These are phyloP conservation scores for Plasmopara halstedii DNA, from an alignment of 352 stramenopile genomes.

Conservation along the genomic window DNA sequence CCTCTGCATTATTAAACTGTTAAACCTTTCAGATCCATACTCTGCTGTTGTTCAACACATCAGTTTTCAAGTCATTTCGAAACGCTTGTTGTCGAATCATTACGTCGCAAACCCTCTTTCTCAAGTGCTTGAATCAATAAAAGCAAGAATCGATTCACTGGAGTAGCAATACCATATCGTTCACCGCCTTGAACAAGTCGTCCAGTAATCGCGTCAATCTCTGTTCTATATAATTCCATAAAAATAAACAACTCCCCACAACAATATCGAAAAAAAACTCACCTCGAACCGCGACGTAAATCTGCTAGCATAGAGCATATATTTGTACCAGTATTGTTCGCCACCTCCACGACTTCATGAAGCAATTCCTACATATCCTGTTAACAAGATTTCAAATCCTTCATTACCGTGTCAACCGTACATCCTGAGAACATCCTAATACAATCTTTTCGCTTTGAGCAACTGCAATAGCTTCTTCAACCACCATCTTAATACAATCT, in stretches of 20 bases:
- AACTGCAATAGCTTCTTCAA: constrained; percentile 48
- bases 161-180: constrained; percentile 44
- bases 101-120: constrained; percentile 11
- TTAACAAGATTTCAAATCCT: background rate
- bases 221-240: constrained; percentile 29
- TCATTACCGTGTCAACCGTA: background rate
- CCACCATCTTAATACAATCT: constrained; percentile 37
- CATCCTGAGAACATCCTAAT: constrained; percentile 27
- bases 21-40: no score
- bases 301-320: constrained; percentile 73
- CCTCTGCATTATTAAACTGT: no score
- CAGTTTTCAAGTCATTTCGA: no score
- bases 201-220: constrained; percentile 71
- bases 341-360: constrained; percentile 42
- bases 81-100: no score
- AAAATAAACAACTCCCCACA: background rate
- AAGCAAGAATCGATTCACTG: constrained; percentile 49
- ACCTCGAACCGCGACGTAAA: constrained; percentile 52
- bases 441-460: constrained; percentile 36
- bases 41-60: no score
- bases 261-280: background rate
- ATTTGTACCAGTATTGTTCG: constrained; percentile 45
- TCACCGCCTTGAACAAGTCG: constrained; percentile 42
- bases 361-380: constrained; percentile 35
- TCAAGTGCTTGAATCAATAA: constrained; percentile 58